Conservation (phyloP, 2,329 filamentous ascomycete species). For the Metarhizium robertsii region DNA sequence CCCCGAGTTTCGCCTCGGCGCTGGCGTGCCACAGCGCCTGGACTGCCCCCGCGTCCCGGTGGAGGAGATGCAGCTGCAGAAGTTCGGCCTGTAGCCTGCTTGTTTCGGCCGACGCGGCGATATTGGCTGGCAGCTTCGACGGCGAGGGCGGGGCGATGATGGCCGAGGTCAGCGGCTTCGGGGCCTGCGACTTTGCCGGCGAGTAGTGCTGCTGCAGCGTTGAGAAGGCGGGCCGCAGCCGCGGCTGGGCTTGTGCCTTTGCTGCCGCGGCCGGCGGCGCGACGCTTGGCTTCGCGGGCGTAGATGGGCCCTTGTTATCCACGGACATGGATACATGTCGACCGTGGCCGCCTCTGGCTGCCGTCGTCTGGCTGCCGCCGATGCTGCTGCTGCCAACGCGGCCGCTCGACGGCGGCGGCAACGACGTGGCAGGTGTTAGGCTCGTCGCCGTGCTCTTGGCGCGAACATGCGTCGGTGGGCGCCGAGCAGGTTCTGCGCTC, state of each 20-base stretch:
- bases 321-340: slow-evolving; percentile 8
- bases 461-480: slow-evolving; percentile 17
- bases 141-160: slow-evolving; percentile 52
- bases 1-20: slow-evolving; percentile 38
- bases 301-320: slow-evolving; percentile 6
- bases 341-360: slow-evolving; percentile 7
- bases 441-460: slow-evolving; percentile 24
- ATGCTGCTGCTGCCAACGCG: slow-evolving; percentile 4
- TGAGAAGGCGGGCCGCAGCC: slow-evolving; percentile 47
- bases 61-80: slow-evolving; percentile 55
- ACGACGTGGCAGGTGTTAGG: slow-evolving; percentile 15
- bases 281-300: slow-evolving; percentile 10
- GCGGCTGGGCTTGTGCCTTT: slow-evolving; percentile 17
- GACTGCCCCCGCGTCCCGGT: slow-evolving; percentile 40
- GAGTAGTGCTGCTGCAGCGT: slow-evolving; percentile 60
- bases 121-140: slow-evolving; percentile 50
- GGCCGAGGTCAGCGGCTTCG: slow-evolving; percentile 51
- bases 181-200: slow-evolving; percentile 49
- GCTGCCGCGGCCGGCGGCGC: slow-evolving; percentile 5
- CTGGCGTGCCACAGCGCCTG: slow-evolving; percentile 44
- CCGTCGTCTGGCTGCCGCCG: neutral
- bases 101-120: slow-evolving; percentile 49
- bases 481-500: slow-evolving; percentile 10
- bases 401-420: slow-evolving; percentile 20
- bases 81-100: slow-evolving; percentile 53